Percentiles rank a stretch among this genome's conserved stretches.
Evolutionary conservation across 176 grass and related monocot genomes (phyloP).

Genomic region (Oryza punctata): DNA sequence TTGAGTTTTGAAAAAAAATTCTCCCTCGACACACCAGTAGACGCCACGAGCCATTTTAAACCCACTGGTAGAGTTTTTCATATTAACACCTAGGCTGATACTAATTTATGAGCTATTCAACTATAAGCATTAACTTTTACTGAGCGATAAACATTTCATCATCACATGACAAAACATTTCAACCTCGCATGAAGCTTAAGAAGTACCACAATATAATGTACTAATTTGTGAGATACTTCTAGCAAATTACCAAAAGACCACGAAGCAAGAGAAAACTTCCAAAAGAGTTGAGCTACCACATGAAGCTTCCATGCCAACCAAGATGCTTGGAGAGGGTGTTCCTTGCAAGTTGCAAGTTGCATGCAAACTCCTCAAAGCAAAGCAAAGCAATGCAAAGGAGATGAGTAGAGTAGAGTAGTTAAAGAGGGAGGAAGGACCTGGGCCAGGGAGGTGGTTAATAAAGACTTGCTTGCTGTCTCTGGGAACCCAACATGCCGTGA

Average conservation of each 20-base stretch:
- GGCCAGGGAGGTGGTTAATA: slow-evolving; percentile 12
- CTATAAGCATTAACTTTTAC: too few species aligned
- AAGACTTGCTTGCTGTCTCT: slow-evolving; percentile 26
- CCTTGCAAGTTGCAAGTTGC: neutral
- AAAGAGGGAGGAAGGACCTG: neutral
- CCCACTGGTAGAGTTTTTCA: too few species aligned
- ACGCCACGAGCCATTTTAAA: too few species aligned
- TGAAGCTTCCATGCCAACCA: neutral
- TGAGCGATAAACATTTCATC: too few species aligned
- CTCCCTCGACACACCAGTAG: too few species aligned
- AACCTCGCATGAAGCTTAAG: too few species aligned
- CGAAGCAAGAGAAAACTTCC: neutral
- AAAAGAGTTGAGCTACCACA: neutral
- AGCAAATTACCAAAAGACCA: neutral
- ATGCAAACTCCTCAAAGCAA: neutral
- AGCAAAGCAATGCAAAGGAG: neutral
- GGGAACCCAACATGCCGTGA: slow-evolving; percentile 16
- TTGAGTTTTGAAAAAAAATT: too few species aligned
- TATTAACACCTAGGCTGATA: too few species aligned
- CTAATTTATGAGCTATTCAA: too few species aligned
- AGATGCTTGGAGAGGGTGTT: neutral
- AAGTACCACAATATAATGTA: too few species aligned
- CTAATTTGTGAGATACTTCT: too few species aligned
- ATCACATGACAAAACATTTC: too few species aligned
- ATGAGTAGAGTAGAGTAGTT: neutral